phyloP scores from a whole-genome alignment of 2,329 filamentous ascomycete genomes.

The Neodidymelliopsis sp. region DNA sequence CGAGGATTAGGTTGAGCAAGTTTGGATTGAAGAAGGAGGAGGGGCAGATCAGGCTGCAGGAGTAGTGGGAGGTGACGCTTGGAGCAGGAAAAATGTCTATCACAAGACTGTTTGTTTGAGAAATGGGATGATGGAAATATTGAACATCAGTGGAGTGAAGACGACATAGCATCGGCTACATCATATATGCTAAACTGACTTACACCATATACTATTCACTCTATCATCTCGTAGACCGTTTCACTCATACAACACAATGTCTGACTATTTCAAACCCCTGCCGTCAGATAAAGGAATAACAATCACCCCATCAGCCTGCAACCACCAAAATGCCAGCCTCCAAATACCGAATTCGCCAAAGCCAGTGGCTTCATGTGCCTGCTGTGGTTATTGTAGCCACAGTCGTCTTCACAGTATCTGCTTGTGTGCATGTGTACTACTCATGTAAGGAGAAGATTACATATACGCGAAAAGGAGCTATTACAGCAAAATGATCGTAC shows the following conservation, averaged over 20 bases:
- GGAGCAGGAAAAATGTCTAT: neutral
- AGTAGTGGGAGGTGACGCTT: neutral
- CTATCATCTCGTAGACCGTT: too few relatives aligned
- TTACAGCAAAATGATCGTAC: too few relatives aligned
- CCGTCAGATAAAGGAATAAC: too few relatives aligned
- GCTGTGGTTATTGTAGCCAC: neutral
- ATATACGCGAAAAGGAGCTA: neutral
- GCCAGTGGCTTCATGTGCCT: neutral
- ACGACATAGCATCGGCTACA: too few relatives aligned
- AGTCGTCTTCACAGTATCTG: neutral
- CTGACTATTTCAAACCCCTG: too few relatives aligned
- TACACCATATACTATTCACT: too few relatives aligned
- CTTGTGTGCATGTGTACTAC: slow-evolving; percentile 1
- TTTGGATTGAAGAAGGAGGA: slow-evolving; percentile 63
- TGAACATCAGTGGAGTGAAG: too few relatives aligned
- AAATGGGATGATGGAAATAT: too few relatives aligned
- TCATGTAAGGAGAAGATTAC: neutral
- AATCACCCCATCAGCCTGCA: too few relatives aligned
- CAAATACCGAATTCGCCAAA: neutral
- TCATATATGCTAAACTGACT: too few relatives aligned
- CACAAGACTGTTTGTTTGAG: too few relatives aligned
- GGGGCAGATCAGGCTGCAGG: slow-evolving; percentile 21
- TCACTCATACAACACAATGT: too few relatives aligned
- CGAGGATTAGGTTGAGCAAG: slow-evolving; percentile 84
- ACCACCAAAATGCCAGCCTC: neutral